Evolutionary conservation across 495 filamentous ascomycete species (phyloP), one percentile per base, ranked within the genome.

Genomic region (Hypoxylon rickii): DNA sequence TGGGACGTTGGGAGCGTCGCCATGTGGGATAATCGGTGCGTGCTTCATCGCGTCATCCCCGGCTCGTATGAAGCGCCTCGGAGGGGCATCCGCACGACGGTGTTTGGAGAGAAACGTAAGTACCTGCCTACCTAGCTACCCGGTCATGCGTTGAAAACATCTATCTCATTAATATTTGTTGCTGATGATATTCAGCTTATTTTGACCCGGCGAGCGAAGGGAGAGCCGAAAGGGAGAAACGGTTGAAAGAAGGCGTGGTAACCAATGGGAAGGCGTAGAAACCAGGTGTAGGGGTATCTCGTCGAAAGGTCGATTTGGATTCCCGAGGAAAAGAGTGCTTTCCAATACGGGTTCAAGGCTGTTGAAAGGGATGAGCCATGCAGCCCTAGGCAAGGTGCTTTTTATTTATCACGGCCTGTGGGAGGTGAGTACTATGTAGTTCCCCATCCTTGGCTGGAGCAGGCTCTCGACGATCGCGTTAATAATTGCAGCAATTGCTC

Each of bases 101-200:
- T 83, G 0, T 80, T 79, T 58, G 79, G 79, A 0, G 78, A 80
- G 66, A 81, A 78, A 50, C 80, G 77, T 82, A 63, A 69, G 75
- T 68, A 15, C 6, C 15, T 17, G 7, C 32, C 22, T 17, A 26
- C 4, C 38, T 13, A 33, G n/a, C 36, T 4, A n/a, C n/a, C n/a
- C n/a, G n/a, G n/a, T n/a, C n/a, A n/a, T n/a, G n/a, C n/a, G n/a
- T n/a, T n/a, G n/a, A n/a, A n/a, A n/a, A n/a, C n/a, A n/a, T n/a
- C n/a, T n/a, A n/a, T 29, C 32, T 15, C 10, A 15, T 40, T 12
- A 36, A 18, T 16, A 44, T 41, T 22, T 33, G 18, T 34, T 21
- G 20, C 36, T 50, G 11, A 61, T 19, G 8, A n/a, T 11, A 22
- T 34, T 33, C 17, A 78, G 75, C 78, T 4, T 81, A 73, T 58